phyloP scores from a whole-genome alignment of 495 filamentous ascomycete genomes.

The Podospora conica region DNA sequence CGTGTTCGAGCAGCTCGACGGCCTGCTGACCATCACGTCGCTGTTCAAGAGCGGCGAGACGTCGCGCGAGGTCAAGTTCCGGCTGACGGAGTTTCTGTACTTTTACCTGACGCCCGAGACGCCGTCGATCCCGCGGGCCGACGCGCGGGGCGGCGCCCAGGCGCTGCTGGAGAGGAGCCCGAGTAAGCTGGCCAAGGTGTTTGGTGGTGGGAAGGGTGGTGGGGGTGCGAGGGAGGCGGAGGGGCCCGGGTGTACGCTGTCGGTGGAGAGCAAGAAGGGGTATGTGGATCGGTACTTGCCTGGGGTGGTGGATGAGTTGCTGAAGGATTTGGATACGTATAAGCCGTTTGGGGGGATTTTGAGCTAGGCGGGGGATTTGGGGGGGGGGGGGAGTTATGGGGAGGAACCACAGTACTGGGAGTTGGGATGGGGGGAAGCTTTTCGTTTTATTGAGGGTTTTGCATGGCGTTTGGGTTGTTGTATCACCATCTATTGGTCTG shows the following conservation, averaged over 20 bases:
- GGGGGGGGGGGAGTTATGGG: not conserved
- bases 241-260: conserved; percentile 47
- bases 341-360: conserved; percentile 57
- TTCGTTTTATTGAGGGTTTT: not conserved
- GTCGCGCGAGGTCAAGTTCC: conserved; percentile 80
- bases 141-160: conserved; percentile 27
- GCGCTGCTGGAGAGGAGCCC: conserved; percentile 61
- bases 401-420: not conserved
- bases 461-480: not conserved
- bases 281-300: conserved; percentile 69
- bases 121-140: conserved; percentile 47
- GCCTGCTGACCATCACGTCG: conserved; percentile 85
- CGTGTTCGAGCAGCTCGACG: conserved; percentile 88
- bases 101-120: conserved; percentile 97
- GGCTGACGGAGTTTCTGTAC: conserved; percentile 90
- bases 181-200: conserved; percentile 57
- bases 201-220: conserved; percentile 31
- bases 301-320: conserved; percentile 83
- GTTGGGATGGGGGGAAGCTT: not conserved
- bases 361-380: conserved; percentile 13
- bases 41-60: conserved; percentile 83
- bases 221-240: conserved; percentile 31
- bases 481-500: too few species aligned
- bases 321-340: conserved; percentile 82
- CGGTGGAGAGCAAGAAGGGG: conserved; percentile 82